Conservation (phyloP, 2,329 filamentous ascomycete genomes). For the Zalaria sp. region DNA sequence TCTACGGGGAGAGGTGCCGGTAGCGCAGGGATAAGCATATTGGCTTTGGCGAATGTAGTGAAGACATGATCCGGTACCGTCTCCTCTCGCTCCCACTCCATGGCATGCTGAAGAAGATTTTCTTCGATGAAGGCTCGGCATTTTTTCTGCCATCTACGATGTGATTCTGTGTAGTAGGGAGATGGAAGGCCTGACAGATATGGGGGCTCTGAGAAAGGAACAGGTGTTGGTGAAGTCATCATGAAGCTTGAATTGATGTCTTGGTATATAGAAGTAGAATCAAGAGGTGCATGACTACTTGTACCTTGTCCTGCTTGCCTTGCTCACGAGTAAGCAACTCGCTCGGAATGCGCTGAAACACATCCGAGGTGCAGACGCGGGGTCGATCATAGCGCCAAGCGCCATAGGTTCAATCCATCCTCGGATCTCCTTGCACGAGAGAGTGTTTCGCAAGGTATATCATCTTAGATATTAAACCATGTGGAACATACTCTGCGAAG, state of each 20-base stretch:
- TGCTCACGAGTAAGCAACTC: too few species aligned
- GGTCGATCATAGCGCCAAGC: too few species aligned
- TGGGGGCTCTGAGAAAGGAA: constrained; percentile 62
- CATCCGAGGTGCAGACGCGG: too few species aligned
- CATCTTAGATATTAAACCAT: too few species aligned
- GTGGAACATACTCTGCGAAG: too few species aligned
- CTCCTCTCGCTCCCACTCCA: constrained; percentile 57
- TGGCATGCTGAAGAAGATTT: constrained; percentile 45
- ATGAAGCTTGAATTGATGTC: neutral
- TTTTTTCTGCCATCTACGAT: constrained; percentile 52
- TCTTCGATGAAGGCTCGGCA: constrained; percentile 53
- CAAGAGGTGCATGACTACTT: too few species aligned
- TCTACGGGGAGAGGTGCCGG: constrained; percentile 54
- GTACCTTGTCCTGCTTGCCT: too few species aligned
- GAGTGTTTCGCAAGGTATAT: too few species aligned
- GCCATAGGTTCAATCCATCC: too few species aligned
- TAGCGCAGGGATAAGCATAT: constrained; percentile 58
- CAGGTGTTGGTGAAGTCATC: constrained; percentile 11
- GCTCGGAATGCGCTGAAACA: too few species aligned
- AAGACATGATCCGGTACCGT: constrained; percentile 52
- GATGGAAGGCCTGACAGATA: constrained; percentile 58
- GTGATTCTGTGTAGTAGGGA: constrained; percentile 54
- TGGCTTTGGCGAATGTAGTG: constrained; percentile 45
- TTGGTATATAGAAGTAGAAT: too few species aligned
- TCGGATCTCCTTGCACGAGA: too few species aligned